phyloP scores from a whole-genome alignment of 352 stramenopile genomes.

The Globisporangium perplexum region DNA sequence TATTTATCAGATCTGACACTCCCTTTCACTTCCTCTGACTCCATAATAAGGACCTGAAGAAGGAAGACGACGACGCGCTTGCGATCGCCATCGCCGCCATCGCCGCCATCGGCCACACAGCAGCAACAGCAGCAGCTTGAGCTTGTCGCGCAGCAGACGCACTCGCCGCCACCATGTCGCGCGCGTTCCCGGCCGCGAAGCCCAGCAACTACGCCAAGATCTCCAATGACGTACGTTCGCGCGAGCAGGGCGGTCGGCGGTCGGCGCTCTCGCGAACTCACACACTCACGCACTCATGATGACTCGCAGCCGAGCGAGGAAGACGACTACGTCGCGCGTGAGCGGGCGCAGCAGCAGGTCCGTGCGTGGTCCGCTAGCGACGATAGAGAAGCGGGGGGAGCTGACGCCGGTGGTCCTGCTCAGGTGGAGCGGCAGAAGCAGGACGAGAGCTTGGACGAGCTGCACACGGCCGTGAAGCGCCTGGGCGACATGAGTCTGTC shows the following conservation, averaged over 20 bases:
- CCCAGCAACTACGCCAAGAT: constrained; percentile 68
- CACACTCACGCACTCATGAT: background rate
- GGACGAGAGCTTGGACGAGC: constrained; percentile 74
- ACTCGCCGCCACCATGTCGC: constrained; percentile 35
- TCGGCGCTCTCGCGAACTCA: constrained; percentile 1
- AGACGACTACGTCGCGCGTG: constrained; percentile 47
- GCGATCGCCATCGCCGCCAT: background rate
- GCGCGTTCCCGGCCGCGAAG: constrained; percentile 51
- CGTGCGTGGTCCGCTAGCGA: background rate
- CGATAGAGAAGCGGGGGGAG: too few relatives aligned
- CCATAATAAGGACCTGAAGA: background rate
- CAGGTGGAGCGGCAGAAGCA: constrained; percentile 74
- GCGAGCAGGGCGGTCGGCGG: too few relatives aligned
- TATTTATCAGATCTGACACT: background rate
- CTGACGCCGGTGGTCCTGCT: background rate
- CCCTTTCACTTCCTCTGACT: background rate
- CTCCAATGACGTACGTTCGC: constrained; percentile 39
- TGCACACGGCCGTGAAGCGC: constrained; percentile 74
- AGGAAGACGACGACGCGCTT: background rate
- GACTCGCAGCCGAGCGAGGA: constrained; percentile 38
- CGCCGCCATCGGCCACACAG: too few relatives aligned
- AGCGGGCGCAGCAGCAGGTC: constrained; percentile 51
- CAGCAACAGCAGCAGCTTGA: background rate
- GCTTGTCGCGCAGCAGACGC: background rate
- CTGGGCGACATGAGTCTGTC: constrained; percentile 78